Evolutionary conservation across 257 asterid species (phyloP), one percentile per base, ranked within the genome.

Genomic region (Ocimum tenuiflorum): DNA sequence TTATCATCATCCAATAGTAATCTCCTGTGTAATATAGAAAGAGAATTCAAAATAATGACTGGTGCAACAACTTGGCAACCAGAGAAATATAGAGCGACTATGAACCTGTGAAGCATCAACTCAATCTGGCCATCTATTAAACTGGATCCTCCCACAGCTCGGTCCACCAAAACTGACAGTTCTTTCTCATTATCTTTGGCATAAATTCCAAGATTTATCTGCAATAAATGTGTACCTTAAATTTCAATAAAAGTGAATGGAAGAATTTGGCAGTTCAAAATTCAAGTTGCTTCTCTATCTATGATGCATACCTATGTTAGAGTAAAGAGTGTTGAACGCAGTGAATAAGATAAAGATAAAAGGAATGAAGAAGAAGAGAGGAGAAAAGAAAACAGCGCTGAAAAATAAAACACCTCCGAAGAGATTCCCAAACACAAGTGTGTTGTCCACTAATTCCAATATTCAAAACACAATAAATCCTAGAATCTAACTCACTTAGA

Each of bases 91-190:
- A 14, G 43, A 35, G 45, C 27, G 51, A 41, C 41, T 33, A 38
- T 56, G 54, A 38, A 84, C 91, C 91, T 81, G 68, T 86, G 95
- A 60, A 84, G 88, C 95, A 84, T 84, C 73, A 86, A 77, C 75
- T 86, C 95, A 79, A 86, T 64, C 67, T 84, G 82, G 36, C 95
- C 91, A 67, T 84, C 89, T 63, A 68, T 68, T 15, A 84, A 73
- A 70, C 95, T 86, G 57, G 95, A 82, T 61, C 95, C 95, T 69
- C 91, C 91, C 38, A 80, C 78, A 42, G 95, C 69, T 76, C 95
- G 84, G 75, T 86, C 95, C 67, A 86, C 95, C 78, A 86, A 78
- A 67, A 86, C 46, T 17, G 95, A 86, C 29, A 86, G 39, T 76
- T 82, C 95, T 3, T 73, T 78, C 68, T 43, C 75, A 68, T 76